phyloP scores from a whole-genome alignment of 164 flowering plant genomes.

The Platanus orientalis region DNA sequence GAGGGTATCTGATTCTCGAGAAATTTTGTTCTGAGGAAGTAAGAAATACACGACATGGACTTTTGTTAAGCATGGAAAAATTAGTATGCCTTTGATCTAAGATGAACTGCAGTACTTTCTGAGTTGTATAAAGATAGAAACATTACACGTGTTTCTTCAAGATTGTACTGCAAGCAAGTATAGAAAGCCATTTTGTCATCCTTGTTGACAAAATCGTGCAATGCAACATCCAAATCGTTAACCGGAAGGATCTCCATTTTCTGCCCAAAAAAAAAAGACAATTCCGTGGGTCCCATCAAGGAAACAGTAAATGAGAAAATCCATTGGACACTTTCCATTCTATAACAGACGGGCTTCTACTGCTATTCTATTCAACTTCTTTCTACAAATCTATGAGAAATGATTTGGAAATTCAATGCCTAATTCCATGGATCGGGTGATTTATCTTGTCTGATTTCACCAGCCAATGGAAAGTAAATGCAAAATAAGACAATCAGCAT shows the following conservation, averaged over 20 bases:
- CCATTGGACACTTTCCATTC: background rate
- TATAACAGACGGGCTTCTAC: background rate
- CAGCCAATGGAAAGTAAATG: background rate
- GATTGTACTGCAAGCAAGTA: slow-evolving; percentile 73
- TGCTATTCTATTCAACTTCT: background rate
- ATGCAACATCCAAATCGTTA: slow-evolving; percentile 87
- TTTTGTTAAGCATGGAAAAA: background rate
- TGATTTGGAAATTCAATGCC: background rate
- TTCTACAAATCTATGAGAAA: background rate
- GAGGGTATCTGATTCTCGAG: slow-evolving; percentile 54
- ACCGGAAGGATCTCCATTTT: slow-evolving; percentile 99
- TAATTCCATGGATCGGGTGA: background rate
- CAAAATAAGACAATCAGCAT: background rate
- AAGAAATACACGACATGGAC: background rate
- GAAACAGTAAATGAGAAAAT: background rate
- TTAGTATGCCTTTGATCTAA: background rate
- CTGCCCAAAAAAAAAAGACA: slow-evolving; percentile 37
- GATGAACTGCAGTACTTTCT: background rate
- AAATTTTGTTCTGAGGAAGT: slow-evolving; percentile 59
- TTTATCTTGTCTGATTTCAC: background rate
- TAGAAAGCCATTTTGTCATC: slow-evolving; percentile 95
- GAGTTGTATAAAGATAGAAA: background rate
- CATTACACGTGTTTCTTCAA: slow-evolving; percentile 90
- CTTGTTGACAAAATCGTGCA: slow-evolving; percentile 91
- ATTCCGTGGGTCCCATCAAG: background rate